Evolutionary conservation across 1,139 yeast species (phyloP).

Genomic region (Kodamaea ohmeri): DNA sequence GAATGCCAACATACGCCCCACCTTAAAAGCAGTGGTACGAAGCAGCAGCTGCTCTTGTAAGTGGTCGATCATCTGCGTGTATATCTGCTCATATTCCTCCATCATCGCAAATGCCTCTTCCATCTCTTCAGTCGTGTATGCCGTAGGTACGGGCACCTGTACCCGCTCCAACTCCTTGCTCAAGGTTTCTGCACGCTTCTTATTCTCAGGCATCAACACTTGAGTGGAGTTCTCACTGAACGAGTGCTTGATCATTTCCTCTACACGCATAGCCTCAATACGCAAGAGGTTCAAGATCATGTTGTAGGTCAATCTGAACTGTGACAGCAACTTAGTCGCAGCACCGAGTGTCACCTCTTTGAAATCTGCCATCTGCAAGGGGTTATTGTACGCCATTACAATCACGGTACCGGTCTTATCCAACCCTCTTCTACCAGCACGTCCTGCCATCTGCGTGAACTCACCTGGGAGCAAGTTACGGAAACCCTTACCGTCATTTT

Average conservation of each 20-base stretch:
- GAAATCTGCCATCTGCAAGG: constrained; percentile 58
- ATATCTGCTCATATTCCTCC: constrained; percentile 42
- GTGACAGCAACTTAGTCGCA: constrained; percentile 87
- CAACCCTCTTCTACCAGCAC: constrained; percentile 97
- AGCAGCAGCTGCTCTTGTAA: constrained; percentile 46
- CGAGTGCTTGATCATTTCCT: constrained; percentile 95
- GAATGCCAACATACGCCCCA: constrained; percentile 63
- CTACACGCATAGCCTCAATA: constrained; percentile 91
- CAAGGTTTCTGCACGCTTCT: constrained; percentile 56
- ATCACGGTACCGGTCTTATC: constrained; percentile 96
- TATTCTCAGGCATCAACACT: constrained; percentile 82
- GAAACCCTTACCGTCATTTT: constrained; percentile 85
- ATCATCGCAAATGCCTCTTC: constrained; percentile 46
- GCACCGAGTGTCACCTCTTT: constrained; percentile 82
- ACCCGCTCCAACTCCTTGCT: constrained; percentile 45
- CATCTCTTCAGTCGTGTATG: constrained; percentile 38
- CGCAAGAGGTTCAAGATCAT: constrained; percentile 91
- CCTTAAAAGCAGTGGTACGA: constrained; percentile 41
- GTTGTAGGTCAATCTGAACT: constrained; percentile 89
- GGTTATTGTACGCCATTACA: constrained; percentile 79
- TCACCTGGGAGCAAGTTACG: constrained; percentile 90
- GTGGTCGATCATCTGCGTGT: constrained; percentile 47
- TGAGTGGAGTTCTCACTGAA: constrained; percentile 91
- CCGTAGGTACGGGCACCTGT: constrained; percentile 36
- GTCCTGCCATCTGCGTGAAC: constrained; percentile 97